Evolutionary conservation across 768 basidiomycete species (phyloP).

Genomic region (Suillus hirtellus): DNA sequence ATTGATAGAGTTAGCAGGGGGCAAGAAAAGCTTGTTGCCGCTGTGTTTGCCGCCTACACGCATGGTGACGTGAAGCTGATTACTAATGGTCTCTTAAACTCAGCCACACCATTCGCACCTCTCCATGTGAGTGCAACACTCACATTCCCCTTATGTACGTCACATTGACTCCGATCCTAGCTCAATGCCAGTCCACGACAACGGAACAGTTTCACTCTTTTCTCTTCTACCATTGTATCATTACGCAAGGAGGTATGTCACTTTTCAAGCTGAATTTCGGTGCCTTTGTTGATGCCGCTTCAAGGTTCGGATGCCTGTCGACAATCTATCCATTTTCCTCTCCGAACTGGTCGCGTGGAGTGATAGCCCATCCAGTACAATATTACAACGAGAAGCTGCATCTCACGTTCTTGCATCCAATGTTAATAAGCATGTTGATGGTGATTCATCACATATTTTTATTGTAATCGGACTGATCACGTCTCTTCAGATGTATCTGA

Average conservation of each 20-base stretch:
- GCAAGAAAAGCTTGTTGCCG: slow-evolving; percentile 58
- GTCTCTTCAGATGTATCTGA: slow-evolving; percentile 43
- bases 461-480: background rate
- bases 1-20: slow-evolving; percentile 36
- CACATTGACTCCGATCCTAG: slow-evolving; percentile 16
- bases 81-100: slow-evolving; percentile 53
- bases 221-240: slow-evolving; percentile 65
- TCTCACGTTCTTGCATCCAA: slow-evolving; percentile 62
- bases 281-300: slow-evolving; percentile 6
- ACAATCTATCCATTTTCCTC: slow-evolving; percentile 52
- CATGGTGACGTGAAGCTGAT: slow-evolving; percentile 48
- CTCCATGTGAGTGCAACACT: slow-evolving; percentile 44
- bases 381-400: slow-evolving; percentile 54
- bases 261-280: background rate
- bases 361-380: slow-evolving; percentile 45
- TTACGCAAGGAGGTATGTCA: slow-evolving; percentile 62
- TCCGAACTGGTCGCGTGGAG: slow-evolving; percentile 61
- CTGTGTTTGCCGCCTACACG: slow-evolving; percentile 42
- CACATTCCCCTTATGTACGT: background rate
- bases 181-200: slow-evolving; percentile 35
- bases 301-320: slow-evolving; percentile 55
- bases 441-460: slow-evolving; percentile 39
- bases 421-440: slow-evolving; percentile 76
- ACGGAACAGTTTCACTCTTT: slow-evolving; percentile 65
- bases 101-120: slow-evolving; percentile 43